A percentile compares a stretch with the other conserved stretches of the same genome.
Evolutionary conservation across 2,329 filamentous ascomycete species (phyloP).

Genomic region (Colletotrichum cereale): DNA sequence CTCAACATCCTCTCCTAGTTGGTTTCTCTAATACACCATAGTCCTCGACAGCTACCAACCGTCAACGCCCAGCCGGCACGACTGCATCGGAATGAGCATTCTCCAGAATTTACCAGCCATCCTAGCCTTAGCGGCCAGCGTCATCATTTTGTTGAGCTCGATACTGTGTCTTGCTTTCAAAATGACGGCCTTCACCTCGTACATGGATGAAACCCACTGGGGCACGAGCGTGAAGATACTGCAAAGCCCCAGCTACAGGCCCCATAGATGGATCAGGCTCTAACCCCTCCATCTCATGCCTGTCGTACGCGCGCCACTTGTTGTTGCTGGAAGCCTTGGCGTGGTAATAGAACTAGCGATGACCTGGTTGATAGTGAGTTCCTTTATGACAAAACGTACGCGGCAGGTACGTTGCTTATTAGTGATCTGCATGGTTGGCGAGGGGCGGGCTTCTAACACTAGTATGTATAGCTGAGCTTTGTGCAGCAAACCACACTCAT

Average conservation of each 20-base stretch:
- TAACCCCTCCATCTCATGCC: neutral
- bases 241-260: neutral
- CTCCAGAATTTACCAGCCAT: too few relatives aligned
- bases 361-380: neutral
- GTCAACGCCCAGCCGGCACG: too few relatives aligned
- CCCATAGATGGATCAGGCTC: neutral
- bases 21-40: too few relatives aligned
- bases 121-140: too few relatives aligned
- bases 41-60: too few relatives aligned
- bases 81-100: too few relatives aligned
- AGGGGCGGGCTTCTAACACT: neutral
- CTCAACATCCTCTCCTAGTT: too few relatives aligned
- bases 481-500: neutral
- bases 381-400: neutral
- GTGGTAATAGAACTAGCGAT: neutral
- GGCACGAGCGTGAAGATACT: too few relatives aligned
- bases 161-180: too few relatives aligned
- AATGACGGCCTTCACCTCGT: too few relatives aligned
- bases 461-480: neutral
- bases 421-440: neutral
- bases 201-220: too few relatives aligned
- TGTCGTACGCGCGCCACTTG: neutral
- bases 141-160: too few relatives aligned
- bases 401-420: neutral
- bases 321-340: neutral